Evolutionary conservation across 2,329 filamentous ascomycete species (phyloP).

Genomic region (Podosphaera aphanis): DNA sequence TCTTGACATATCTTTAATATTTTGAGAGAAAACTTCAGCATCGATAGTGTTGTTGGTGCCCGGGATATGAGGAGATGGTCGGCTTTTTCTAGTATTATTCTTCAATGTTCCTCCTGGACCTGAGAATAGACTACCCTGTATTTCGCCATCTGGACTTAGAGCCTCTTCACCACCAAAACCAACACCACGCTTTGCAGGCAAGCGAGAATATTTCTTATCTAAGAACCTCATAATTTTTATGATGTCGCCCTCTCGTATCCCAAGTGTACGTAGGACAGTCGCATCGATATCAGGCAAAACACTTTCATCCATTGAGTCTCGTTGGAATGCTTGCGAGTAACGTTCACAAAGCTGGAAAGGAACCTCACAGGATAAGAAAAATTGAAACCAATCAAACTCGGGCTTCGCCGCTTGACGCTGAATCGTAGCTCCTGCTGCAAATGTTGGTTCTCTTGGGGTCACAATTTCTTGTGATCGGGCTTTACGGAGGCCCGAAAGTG

Average conservation of each 20-base stretch:
- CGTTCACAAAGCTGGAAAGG: slow-evolving; percentile 82
- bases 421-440: slow-evolving; percentile 33
- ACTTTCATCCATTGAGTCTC: slow-evolving; percentile 90
- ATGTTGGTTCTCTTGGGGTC: slow-evolving; percentile 14
- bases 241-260: slow-evolving; percentile 90
- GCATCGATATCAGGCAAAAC: slow-evolving; percentile 76
- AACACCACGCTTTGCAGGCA: slow-evolving; percentile 28
- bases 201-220: slow-evolving; percentile 56
- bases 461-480: slow-evolving; percentile 9
- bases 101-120: slow-evolving; percentile 74
- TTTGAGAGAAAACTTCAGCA: slow-evolving; percentile 56
- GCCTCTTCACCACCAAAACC: slow-evolving; percentile 30
- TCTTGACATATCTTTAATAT: slow-evolving; percentile 20
- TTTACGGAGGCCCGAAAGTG: slow-evolving; percentile 56
- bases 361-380: slow-evolving; percentile 83
- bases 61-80: slow-evolving; percentile 67
- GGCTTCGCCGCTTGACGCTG: slow-evolving; percentile 33
- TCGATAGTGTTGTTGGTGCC: slow-evolving; percentile 73
- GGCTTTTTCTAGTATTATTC: slow-evolving; percentile 84
- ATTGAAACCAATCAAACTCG: slow-evolving; percentile 96
- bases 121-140: slow-evolving; percentile 57
- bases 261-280: slow-evolving; percentile 59
- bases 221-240: slow-evolving; percentile 80
- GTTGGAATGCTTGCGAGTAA: slow-evolving; percentile 70
- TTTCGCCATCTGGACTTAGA: slow-evolving; percentile 31